Evolutionary conservation across 2,329 filamentous ascomycete genomes (phyloP).

Genomic region (Pseudogymnoascus sp.): DNA sequence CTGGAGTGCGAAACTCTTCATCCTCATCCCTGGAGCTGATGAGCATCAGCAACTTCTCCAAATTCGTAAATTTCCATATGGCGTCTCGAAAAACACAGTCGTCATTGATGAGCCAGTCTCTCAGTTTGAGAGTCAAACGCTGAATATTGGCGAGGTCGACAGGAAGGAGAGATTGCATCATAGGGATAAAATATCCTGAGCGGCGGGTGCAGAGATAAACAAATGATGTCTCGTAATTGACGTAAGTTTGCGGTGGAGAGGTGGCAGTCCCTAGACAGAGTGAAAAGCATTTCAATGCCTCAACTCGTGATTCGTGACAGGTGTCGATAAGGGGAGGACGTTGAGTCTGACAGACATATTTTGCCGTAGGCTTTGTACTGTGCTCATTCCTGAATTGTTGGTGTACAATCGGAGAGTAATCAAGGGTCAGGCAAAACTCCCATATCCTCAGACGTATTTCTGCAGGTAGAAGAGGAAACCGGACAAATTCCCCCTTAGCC

Average conservation of each 20-base stretch:
- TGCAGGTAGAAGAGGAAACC: slow-evolving; percentile 9
- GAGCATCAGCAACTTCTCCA: neutral
- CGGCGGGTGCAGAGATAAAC: slow-evolving; percentile 3
- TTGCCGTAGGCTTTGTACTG: slow-evolving; percentile 13
- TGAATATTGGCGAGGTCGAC: neutral
- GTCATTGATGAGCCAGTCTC: neutral
- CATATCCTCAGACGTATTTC: slow-evolving; percentile 12
- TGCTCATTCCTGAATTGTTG: slow-evolving; percentile 27
- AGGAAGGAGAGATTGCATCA: neutral
- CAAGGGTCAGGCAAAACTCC: slow-evolving; percentile 10
- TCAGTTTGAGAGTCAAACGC: neutral
- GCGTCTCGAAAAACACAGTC: slow-evolving; percentile 1
- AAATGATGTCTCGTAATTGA: neutral
- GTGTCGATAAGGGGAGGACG: neutral
- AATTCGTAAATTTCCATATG: neutral
- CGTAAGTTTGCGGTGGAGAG: neutral
- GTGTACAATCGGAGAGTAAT: slow-evolving; percentile 25
- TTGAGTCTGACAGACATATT: slow-evolving; percentile 10
- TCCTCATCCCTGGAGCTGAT: neutral
- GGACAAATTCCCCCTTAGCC: neutral
- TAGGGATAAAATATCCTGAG: neutral
- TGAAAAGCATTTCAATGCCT: neutral
- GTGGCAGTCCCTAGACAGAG: neutral
- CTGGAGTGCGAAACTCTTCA: neutral
- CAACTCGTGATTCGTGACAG: neutral